These are phyloP conservation scores for Spathaspora sp. DNA, from an alignment of 1,139 yeast species.

Conservation along the genomic window DNA sequence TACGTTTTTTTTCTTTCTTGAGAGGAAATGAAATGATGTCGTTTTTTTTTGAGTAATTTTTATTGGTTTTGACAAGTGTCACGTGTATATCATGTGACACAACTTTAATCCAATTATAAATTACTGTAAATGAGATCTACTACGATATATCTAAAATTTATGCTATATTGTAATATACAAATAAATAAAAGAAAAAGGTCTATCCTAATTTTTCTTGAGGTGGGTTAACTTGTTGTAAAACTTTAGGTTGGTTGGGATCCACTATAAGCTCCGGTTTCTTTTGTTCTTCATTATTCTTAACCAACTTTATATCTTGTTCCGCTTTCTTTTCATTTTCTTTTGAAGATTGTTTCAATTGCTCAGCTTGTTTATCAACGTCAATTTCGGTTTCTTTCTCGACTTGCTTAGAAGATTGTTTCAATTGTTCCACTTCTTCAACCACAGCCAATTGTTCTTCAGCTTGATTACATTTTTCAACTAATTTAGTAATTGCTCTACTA, in stretches of 20 bases:
- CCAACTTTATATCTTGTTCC: no score
- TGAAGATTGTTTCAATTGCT: background rate
- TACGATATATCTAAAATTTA: no score
- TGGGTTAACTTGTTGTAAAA: background rate
- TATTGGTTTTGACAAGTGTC: conserved; percentile 3
- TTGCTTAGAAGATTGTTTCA: background rate
- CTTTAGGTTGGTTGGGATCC: background rate
- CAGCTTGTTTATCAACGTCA: no score
- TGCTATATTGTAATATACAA: background rate
- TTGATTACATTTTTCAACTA: background rate
- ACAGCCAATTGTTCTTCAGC: conserved; percentile 2
- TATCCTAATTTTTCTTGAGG: background rate
- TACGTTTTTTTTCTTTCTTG: background rate
- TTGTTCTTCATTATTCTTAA: background rate
- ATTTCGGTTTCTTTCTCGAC: no score
- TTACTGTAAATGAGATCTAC: no score
- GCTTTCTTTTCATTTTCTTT: background rate
- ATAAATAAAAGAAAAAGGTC: background rate
- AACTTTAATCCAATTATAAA: no score
- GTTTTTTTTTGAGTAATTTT: conserved; percentile 5
- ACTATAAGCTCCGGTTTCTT: no score
- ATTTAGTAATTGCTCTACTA: conserved; percentile 6
- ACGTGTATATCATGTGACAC: background rate
- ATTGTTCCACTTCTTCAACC: background rate
- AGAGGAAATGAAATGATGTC: conserved; percentile 13